A percentile compares a stretch with the other conserved stretches of the same genome.
Conservation (phyloP, 2,329 filamentous ascomycete genomes). For the Teratosphaeria viscida region DNA sequence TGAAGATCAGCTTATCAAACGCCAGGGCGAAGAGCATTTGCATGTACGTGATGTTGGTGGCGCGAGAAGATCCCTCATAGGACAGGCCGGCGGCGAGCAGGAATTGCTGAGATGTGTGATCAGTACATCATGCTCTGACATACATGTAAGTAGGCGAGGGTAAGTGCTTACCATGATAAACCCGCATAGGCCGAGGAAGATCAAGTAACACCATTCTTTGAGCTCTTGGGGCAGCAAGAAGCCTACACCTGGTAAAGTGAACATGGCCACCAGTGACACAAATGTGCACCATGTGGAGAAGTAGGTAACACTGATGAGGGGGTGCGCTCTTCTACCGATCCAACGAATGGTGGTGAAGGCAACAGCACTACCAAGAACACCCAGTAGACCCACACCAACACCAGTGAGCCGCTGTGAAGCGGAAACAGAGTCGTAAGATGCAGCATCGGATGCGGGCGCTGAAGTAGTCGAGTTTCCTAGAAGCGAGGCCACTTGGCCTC, state of each 20-base stretch:
- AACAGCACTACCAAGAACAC: slow-evolving; percentile 63
- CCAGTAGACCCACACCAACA: slow-evolving; percentile 61
- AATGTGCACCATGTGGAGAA: slow-evolving; percentile 63
- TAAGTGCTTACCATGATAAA: slow-evolving; percentile 52
- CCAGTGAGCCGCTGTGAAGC: slow-evolving; percentile 58
- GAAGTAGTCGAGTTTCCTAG: slow-evolving; percentile 22
- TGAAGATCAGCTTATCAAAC: slow-evolving; percentile 55
- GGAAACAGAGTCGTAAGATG: slow-evolving; percentile 38
- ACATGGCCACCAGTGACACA: slow-evolving; percentile 53
- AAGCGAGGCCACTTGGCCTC: slow-evolving; percentile 16
- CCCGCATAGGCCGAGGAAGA: slow-evolving; percentile 60
- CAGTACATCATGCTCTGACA: too few relatives aligned
- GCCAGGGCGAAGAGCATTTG: slow-evolving; percentile 60
- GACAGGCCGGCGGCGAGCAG: slow-evolving; percentile 68
- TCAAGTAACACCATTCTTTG: slow-evolving; percentile 56
- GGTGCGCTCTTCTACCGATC: slow-evolving; percentile 70
- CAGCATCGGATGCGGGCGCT: slow-evolving; percentile 14
- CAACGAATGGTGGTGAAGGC: slow-evolving; percentile 68
- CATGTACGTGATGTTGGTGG: slow-evolving; percentile 58
- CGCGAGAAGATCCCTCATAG: slow-evolving; percentile 54
- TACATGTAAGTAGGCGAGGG: too few relatives aligned
- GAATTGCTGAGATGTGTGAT: slow-evolving; percentile 48
- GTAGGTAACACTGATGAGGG: slow-evolving; percentile 78
- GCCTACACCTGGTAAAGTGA: slow-evolving; percentile 44
- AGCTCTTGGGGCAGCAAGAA: slow-evolving; percentile 45